These are phyloP conservation scores for Fusarium albidum DNA, from an alignment of 2,329 filamentous ascomycete species.

Conservation along the genomic window DNA sequence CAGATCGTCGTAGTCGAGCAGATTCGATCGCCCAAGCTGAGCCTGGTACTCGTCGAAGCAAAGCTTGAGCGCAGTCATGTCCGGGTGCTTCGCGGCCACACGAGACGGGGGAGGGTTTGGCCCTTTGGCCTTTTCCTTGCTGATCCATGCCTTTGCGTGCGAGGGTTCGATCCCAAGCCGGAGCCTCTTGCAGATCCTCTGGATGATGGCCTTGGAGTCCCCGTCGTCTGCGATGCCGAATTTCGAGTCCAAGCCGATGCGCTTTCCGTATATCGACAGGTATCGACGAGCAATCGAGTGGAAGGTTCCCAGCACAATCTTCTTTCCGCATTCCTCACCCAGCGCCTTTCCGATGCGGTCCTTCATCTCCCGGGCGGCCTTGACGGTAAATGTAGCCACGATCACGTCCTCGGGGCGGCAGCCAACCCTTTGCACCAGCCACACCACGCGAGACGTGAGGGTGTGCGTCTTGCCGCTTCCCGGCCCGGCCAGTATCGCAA, in stretches of 20 bases:
- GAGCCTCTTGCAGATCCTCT: slow-evolving; percentile 81
- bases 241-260: slow-evolving; percentile 81
- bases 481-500: slow-evolving; percentile 73
- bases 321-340: slow-evolving; percentile 77
- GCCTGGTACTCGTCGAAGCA: slow-evolving; percentile 81
- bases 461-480: slow-evolving; percentile 94
- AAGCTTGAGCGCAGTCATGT: slow-evolving; percentile 68
- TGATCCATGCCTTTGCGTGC: slow-evolving; percentile 78
- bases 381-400: slow-evolving; percentile 96
- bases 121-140: slow-evolving; percentile 69
- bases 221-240: slow-evolving; percentile 91
- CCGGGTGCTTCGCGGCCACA: slow-evolving; percentile 45
- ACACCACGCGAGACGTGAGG: slow-evolving; percentile 89
- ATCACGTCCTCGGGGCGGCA: slow-evolving; percentile 87
- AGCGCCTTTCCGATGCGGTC: slow-evolving; percentile 82
- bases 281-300: slow-evolving; percentile 92
- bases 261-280: slow-evolving; percentile 81
- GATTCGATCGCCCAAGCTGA: slow-evolving; percentile 76
- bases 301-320: slow-evolving; percentile 89
- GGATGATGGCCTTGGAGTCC: slow-evolving; percentile 82
- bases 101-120: slow-evolving; percentile 53
- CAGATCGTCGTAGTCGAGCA: slow-evolving; percentile 95
- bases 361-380: slow-evolving; percentile 93
- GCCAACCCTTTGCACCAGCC: slow-evolving; percentile 77
- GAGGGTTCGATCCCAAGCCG: slow-evolving; percentile 74